These are phyloP conservation scores for Penicillium longicatenatum DNA, from an alignment of 495 filamentous ascomycete genomes.

Conservation along the genomic window DNA sequence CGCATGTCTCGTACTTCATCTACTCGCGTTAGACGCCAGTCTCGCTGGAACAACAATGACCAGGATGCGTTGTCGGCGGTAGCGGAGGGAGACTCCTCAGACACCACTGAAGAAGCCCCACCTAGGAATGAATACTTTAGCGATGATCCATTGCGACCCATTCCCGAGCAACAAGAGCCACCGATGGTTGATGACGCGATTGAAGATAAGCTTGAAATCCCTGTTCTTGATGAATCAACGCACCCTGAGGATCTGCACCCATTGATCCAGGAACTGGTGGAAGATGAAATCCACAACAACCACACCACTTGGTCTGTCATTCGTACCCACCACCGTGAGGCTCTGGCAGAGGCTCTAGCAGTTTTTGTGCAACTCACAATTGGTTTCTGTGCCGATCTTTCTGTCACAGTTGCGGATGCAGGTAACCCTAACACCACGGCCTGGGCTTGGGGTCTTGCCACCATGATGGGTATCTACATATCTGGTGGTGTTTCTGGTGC, in stretches of 20 bases:
- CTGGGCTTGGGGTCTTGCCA: conserved; percentile 58
- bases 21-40: conserved; percentile 23
- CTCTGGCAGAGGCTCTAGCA: conserved; percentile 53
- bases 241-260: conserved; percentile 46
- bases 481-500: conserved; percentile 58
- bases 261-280: conserved; percentile 40
- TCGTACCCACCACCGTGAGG: conserved; percentile 50
- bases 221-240: conserved; percentile 25
- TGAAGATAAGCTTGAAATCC: conserved; percentile 20
- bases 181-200: conserved; percentile 1
- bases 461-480: conserved; percentile 61
- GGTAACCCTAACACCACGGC: conserved; percentile 51
- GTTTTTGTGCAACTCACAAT: conserved; percentile 47
- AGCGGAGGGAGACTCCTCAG: conserved; percentile 24
- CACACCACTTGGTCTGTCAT: conserved; percentile 56
- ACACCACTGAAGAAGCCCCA: conserved; percentile 14
- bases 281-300: conserved; percentile 50
- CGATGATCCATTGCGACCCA: conserved; percentile 23
- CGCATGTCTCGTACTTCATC: conserved; percentile 36
- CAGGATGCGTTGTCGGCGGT: conserved; percentile 30
- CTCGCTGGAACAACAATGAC: conserved; percentile 16
- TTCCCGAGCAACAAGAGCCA: conserved; percentile 23
- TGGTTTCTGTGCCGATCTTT: conserved; percentile 51
- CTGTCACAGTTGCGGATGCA: conserved; percentile 44
- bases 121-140: conserved; percentile 16